Base-by-base conservation (phyloP, 2,329 filamentous ascomycete genomes). In the Xylaria sp. region DNA sequence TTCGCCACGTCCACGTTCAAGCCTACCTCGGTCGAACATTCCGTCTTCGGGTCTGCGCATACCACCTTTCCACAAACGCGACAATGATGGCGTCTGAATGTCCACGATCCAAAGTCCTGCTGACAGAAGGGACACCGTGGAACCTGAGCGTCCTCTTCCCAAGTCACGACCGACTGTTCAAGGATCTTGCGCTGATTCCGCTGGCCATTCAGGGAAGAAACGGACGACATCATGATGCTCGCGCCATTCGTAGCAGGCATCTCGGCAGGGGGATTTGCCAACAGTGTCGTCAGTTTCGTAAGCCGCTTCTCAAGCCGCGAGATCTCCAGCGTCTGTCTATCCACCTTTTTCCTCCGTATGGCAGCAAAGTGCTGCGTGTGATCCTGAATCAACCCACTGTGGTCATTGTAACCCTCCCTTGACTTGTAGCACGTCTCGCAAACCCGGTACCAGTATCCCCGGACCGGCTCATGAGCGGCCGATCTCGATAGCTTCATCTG, bases 341-440 rank as follows among this genome's bases (percentile, higher is more conserved):
- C 92, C 0, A 97, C 87, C 46, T 80, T 90, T 65, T 87, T 89
- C 67, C 88, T 84, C 60, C 94, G 80, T n/a, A 89, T 81, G 2
- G 81, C 80, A 10, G 80, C 76, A 67, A 99, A 97, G 2, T 78
- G 77, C n/a, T 78, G 76, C 2, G 85, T 92, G 67, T 92, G 89
- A 68, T 96, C 87, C 61, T 86, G 79, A 59, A 86, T 78, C 1
- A 87, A 73, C 0, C 92, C 90, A 58, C 83, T 83, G 67, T 93
- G 89, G 69, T 99, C 92, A 71, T 95, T 96, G 75, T 99, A 99
- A 2, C 94, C 94, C 30, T 92, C 91, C 68, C 94, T 84, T 55
- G 92, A 96, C 77, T 97, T 97, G 77, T 94, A 99, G 76, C 94
- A 99, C n/a, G 94, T 97, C 77, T 99, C 94, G 72, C 94, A 99